A percentile compares a stretch with the other conserved stretches of the same genome.
phyloP scores from a whole-genome alignment of 2,329 filamentous ascomycete species.

The Endocalyx cinctus region DNA sequence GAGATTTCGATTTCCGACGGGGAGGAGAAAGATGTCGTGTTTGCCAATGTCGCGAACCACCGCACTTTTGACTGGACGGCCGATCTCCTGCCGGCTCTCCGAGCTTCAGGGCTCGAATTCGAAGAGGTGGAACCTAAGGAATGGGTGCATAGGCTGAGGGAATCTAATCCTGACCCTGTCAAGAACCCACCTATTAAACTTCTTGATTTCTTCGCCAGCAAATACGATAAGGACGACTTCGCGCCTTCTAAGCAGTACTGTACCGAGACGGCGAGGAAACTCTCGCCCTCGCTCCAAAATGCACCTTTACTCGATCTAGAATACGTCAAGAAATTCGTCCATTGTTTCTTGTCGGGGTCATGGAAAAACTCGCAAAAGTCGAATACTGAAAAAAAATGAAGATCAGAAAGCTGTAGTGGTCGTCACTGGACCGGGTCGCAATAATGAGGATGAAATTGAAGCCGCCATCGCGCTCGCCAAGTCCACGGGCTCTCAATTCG shows the following conservation, averaged over 20 bases:
- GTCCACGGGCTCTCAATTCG: too few relatives aligned
- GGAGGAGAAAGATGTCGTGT: conserved; percentile 32
- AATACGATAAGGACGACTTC: conserved; percentile 22
- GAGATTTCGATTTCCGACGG: conserved; percentile 30
- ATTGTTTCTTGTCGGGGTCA: too few relatives aligned
- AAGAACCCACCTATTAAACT: conserved; percentile 49
- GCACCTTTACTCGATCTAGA: conserved; percentile 4
- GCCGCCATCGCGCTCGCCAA: too few relatives aligned
- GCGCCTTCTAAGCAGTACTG: conserved; percentile 4
- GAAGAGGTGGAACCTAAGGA: conserved; percentile 36
- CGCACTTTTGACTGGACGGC: conserved; percentile 43
- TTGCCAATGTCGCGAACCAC: conserved; percentile 45
- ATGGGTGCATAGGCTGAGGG: conserved; percentile 40
- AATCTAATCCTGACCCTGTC: conserved; percentile 38
- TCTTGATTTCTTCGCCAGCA: conserved; percentile 46
- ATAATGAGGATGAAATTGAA: too few relatives aligned
- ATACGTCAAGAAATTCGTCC: conserved; percentile 8
- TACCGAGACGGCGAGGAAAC: conserved; percentile 4
- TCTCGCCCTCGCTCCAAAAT: conserved; percentile 1
- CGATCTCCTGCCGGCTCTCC: conserved; percentile 45
- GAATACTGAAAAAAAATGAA: too few relatives aligned
- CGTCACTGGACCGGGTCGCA: too few relatives aligned
- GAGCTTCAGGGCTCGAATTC: conserved; percentile 39
- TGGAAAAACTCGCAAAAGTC: too few relatives aligned
- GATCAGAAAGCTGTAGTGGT: too few relatives aligned